These are phyloP conservation scores for Debaryomyces sp. DNA, from an alignment of 1,139 yeast species.

Conservation along the genomic window DNA sequence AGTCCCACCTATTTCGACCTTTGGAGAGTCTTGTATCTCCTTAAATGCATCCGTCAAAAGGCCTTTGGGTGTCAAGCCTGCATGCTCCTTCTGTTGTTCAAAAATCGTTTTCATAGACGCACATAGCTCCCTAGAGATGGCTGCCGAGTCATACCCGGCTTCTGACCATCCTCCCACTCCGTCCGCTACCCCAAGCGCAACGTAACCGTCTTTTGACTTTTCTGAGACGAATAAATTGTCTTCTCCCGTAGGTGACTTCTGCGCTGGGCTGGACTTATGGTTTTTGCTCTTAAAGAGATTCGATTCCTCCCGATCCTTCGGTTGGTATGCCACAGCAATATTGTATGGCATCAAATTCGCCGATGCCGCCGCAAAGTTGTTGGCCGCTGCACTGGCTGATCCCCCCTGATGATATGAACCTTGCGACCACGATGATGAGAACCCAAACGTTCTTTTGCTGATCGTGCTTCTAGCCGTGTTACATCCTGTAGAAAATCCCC, in stretches of 20 bases:
- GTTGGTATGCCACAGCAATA: conserved; percentile 71
- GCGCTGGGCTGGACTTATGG: conserved; percentile 36
- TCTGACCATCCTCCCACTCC: conserved; percentile 99
- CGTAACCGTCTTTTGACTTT: conserved; percentile 42
- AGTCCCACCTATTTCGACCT: conserved; percentile 91
- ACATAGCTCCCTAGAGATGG: conserved; percentile 73
- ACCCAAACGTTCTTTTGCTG: conserved; percentile 18
- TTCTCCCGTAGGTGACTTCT: conserved; percentile 75
- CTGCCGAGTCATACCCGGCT: conserved; percentile 86
- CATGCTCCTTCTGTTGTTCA: conserved; percentile 18
- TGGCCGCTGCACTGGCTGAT: conserved; percentile 19
- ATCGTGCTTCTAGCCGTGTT: conserved; percentile 12
- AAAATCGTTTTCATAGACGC: conserved; percentile 35
- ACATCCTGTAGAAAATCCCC: conserved; percentile 17
- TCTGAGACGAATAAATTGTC: conserved; percentile 73
- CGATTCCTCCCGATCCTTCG: conserved; percentile 61
- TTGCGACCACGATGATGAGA: conserved; percentile 23
- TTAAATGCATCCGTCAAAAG: conserved; percentile 60
- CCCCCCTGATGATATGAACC: conserved; percentile 17
- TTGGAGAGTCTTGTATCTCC: conserved; percentile 52
- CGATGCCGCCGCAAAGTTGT: conserved; percentile 14
- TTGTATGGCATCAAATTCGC: conserved; percentile 39
- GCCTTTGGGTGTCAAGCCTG: conserved; percentile 41
- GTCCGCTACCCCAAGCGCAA: conserved; percentile 89
- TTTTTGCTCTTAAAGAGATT: conserved; percentile 44